Evolutionary conservation across 1,284 basidiomycete species (phyloP).

Genomic region (Volvariella volvacea): DNA sequence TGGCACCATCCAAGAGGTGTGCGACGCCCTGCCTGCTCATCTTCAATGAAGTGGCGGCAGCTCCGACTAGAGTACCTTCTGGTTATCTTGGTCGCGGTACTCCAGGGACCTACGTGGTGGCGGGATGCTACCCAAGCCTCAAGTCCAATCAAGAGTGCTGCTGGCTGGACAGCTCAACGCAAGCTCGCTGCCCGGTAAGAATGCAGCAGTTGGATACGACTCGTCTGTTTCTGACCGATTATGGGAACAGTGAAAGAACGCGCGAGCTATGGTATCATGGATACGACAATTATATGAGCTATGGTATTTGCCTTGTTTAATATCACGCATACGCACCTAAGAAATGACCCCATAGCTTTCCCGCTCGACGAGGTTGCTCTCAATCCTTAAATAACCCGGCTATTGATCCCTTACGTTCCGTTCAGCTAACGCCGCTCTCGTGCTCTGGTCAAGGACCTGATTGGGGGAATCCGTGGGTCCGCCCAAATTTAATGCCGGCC

Average conservation of each 20-base stretch:
- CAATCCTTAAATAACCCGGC: conserved; percentile 2
- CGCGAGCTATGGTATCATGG: conserved; percentile 81
- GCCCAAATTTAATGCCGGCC: conserved; percentile 7
- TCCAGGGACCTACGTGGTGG: conserved; percentile 38
- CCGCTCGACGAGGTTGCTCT: conserved; percentile 69
- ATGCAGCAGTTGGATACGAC: not conserved
- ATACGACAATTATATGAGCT: conserved; percentile 72
- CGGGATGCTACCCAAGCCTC: conserved; percentile 25
- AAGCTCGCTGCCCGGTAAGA: conserved; percentile 58
- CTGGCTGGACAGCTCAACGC: conserved; percentile 51
- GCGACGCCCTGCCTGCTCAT: conserved; percentile 9
- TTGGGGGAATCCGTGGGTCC: conserved; percentile 67
- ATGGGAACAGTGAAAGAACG: conserved; percentile 49
- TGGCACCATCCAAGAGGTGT: not conserved
- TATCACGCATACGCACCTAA: conserved; percentile 1
- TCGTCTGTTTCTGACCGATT: conserved; percentile 5
- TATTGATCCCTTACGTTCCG: conserved; percentile 8
- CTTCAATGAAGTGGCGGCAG: conserved; percentile 58
- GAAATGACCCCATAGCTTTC: conserved; percentile 47
- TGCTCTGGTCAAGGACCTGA: conserved; percentile 80
- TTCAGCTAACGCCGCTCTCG: conserved; percentile 77
- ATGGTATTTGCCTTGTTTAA: conserved; percentile 42
- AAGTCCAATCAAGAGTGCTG: conserved; percentile 25
- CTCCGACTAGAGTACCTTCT: conserved; percentile 55
- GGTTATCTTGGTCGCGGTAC: conserved; percentile 34